Evolutionary conservation across 129 eudicot species (phyloP).

Genomic region (Oenanthe sinensis): DNA sequence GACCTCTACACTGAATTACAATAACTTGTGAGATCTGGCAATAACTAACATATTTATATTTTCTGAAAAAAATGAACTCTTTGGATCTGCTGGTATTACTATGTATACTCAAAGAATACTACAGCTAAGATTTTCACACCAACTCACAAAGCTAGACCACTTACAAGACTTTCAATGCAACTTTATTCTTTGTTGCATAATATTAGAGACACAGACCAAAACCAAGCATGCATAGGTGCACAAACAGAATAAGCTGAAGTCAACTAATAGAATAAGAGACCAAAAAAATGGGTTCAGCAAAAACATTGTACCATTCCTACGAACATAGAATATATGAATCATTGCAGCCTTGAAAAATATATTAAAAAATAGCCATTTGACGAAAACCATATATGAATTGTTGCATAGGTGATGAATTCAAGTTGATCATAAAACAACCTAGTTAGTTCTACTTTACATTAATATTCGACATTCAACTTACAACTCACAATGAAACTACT

Average conservation of each 20-base stretch:
- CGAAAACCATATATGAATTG: neutral
- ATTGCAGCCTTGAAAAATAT: neutral
- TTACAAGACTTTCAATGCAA: neutral
- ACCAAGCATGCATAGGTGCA: neutral
- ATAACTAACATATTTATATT: neutral
- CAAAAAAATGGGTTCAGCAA: neutral
- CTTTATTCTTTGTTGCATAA: neutral
- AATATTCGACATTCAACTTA: neutral
- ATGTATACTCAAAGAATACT: no score
- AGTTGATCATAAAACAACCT: neutral
- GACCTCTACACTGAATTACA: neutral
- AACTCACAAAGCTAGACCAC: no score
- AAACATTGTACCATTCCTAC: neutral
- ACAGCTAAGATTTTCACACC: no score
- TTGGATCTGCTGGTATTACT: neutral
- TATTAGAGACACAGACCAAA: neutral
- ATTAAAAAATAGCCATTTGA: neutral
- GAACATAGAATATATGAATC: neutral
- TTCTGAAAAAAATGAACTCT: neutral
- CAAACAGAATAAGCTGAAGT: neutral
- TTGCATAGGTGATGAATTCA: neutral
- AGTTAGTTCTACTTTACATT: neutral
- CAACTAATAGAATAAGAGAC: neutral
- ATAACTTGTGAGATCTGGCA: neutral
- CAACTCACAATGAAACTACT: neutral